Base-by-base conservation (phyloP, 2,329 filamentous ascomycete genomes). In the Trichoderma afroharzianum region DNA sequence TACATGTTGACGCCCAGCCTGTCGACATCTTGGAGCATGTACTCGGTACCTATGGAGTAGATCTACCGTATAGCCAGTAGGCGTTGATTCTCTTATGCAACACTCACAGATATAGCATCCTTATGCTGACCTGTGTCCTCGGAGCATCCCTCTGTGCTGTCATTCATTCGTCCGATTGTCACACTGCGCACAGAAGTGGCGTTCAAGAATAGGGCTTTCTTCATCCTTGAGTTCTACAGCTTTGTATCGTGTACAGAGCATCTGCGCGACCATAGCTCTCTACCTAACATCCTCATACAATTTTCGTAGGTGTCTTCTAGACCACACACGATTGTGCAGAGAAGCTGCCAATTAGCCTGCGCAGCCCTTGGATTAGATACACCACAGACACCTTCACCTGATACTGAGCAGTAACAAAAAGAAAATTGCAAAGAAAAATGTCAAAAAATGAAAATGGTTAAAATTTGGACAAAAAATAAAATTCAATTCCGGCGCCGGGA, bases 401-500 rank as follows among this genome's bases (percentile, higher is more conserved):
- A 57, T 14, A 9, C 4, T 14, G 53, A 15, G 9, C 3, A n/a
- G 7, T 9, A 11, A 8, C 2, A 21, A 14, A 8, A 12, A 18
- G 30, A 12, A 6, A 32, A 33, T 0, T 2, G 14, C 2, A n/a
- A 32, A 12, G 11, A 47, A 32, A 21, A 18, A n/a, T 4, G 4
- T 7, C 21, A 11, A 21, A 15, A 39, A 28, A 1, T 28, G 12
- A 21, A 21, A 30, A 6, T 0, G 5, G 24, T 30, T n/a, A 18
- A 1, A 14, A 26, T 18, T 33, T 9, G 1, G 57, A 21, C 24
- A 50, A 55, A 71, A 71, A 21, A 66, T 43, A 12, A 68, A 68
- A 68, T n/a, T 26, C 1, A 26, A 63, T 71, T 71, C 70, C 70
- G 70, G 70, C 70, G 70, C 70, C 70, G 63, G 70, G 70, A 71